phyloP scores from a whole-genome alignment of 495 filamentous ascomycete species.

The Massariosphaeria phaeospora region DNA sequence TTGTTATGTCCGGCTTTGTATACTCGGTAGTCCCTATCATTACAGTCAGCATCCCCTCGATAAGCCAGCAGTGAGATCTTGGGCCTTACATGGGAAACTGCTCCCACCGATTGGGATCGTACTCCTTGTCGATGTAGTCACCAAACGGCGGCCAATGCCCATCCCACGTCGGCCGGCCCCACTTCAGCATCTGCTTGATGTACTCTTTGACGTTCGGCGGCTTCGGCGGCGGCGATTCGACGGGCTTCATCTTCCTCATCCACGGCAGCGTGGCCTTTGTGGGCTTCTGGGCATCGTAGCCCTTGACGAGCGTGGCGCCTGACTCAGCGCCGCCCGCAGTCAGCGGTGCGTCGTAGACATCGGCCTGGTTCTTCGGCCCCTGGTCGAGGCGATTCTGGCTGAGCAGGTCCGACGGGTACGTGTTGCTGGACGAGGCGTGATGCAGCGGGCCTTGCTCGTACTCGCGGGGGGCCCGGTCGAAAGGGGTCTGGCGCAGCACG shows the following conservation, averaged over 20 bases:
- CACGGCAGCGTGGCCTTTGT: slow-evolving; percentile 8
- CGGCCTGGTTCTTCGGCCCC: not conserved
- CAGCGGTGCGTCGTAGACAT: not conserved
- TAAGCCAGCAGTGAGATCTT: not conserved
- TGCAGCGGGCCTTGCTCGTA: slow-evolving; percentile 19
- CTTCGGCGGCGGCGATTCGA: slow-evolving; percentile 1
- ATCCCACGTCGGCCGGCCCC: slow-evolving; percentile 28
- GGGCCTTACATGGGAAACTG: slow-evolving; percentile 31
- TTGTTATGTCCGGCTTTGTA: slow-evolving; percentile 19
- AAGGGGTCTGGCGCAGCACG: slow-evolving; percentile 12
- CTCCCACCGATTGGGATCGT: slow-evolving; percentile 43
- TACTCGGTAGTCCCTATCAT: slow-evolving; percentile 19
- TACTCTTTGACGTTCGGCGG: slow-evolving; percentile 23
- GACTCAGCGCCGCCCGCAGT: not conserved
- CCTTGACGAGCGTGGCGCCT: too few species aligned
- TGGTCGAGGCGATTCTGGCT: too few species aligned
- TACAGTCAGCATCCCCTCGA: not conserved
- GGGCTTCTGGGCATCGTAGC: too few species aligned
- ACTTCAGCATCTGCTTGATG: slow-evolving; percentile 34
- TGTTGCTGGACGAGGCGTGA: not conserved
- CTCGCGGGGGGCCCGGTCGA: slow-evolving; percentile 7
- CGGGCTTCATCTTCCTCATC: slow-evolving; percentile 2
- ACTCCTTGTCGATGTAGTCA: slow-evolving; percentile 35
- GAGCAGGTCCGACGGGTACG: too few species aligned
- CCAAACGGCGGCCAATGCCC: slow-evolving; percentile 39